These are phyloP conservation scores for Coemansia sp. DNA, from an alignment of 192 early-diverging fungal species.

Conservation along the genomic window DNA sequence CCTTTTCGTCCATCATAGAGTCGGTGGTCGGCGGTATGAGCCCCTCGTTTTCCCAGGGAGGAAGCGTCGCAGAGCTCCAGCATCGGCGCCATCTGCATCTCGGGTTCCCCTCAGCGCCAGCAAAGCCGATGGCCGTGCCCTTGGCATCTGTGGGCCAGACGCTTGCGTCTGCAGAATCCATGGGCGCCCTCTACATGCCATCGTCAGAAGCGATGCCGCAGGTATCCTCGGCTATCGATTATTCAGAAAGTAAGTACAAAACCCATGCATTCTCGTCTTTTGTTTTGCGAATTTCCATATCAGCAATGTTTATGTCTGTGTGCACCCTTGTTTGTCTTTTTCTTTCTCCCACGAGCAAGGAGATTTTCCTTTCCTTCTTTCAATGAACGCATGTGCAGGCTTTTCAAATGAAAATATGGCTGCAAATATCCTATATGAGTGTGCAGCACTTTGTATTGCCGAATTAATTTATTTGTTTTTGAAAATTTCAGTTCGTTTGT, in stretches of 20 bases:
- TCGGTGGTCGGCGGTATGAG: background rate
- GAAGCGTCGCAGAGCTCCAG: background rate
- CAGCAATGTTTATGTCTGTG: background rate
- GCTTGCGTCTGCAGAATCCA: slow-evolving; percentile 1
- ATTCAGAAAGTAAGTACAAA: slow-evolving; percentile 26
- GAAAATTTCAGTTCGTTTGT: too few relatives aligned
- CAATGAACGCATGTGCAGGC: background rate
- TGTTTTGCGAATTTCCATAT: background rate
- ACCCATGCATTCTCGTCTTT: background rate
- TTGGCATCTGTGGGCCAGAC: background rate
- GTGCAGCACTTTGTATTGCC: background rate
- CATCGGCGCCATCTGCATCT: background rate
- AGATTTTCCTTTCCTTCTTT: background rate
- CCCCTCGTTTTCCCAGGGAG: background rate
- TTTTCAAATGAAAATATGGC: background rate
- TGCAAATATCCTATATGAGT: too few relatives aligned
- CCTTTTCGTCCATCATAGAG: slow-evolving; percentile 4
- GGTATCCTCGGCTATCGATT: slow-evolving; percentile 1
- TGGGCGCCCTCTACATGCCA: slow-evolving; percentile 51
- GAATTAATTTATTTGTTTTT: background rate
- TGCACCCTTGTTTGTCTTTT: background rate
- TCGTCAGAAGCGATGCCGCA: slow-evolving; percentile 22
- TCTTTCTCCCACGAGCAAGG: background rate
- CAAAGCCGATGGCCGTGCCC: background rate
- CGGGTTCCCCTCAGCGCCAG: background rate